phyloP scores from a whole-genome alignment of 2,329 filamentous ascomycete species.

The Grosmannia huntii region DNA sequence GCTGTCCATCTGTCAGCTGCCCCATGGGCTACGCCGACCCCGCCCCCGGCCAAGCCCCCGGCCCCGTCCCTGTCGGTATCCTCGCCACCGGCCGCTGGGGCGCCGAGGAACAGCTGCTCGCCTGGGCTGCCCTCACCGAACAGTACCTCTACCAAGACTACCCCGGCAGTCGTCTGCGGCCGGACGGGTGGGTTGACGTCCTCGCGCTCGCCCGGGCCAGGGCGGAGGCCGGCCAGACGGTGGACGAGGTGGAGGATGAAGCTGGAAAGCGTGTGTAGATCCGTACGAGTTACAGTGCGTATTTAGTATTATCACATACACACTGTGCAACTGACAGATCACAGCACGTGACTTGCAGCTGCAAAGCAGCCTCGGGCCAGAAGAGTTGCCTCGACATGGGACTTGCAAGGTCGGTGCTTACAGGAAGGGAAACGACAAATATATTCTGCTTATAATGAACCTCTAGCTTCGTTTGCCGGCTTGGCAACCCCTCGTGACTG shows the following conservation, averaged over 20 bases:
- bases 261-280: too few species aligned
- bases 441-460: too few species aligned
- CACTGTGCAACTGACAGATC: too few species aligned
- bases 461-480: too few species aligned
- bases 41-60: slow-evolving; percentile 38
- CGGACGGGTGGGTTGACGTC: slow-evolving; percentile 47
- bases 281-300: too few species aligned
- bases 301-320: too few species aligned
- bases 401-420: background rate
- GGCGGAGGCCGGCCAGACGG: background rate
- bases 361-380: slow-evolving; percentile 45
- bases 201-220: slow-evolving; percentile 21
- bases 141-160: slow-evolving; percentile 33
- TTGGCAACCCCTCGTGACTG: too few species aligned
- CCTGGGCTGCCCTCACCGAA: slow-evolving; percentile 47
- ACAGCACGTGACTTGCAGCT: too few species aligned
- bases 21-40: slow-evolving; percentile 61
- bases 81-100: slow-evolving; percentile 58
- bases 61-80: slow-evolving; percentile 46
- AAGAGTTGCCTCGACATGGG: slow-evolving; percentile 20
- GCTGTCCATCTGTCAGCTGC: slow-evolving; percentile 60
- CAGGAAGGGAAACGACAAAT: too few species aligned
- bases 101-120: slow-evolving; percentile 47
- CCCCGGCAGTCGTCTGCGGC: slow-evolving; percentile 35
- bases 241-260: background rate